Evolutionary conservation across 192 early-diverging fungal species (phyloP).

Genomic region (Pilobolus umbonatus): DNA sequence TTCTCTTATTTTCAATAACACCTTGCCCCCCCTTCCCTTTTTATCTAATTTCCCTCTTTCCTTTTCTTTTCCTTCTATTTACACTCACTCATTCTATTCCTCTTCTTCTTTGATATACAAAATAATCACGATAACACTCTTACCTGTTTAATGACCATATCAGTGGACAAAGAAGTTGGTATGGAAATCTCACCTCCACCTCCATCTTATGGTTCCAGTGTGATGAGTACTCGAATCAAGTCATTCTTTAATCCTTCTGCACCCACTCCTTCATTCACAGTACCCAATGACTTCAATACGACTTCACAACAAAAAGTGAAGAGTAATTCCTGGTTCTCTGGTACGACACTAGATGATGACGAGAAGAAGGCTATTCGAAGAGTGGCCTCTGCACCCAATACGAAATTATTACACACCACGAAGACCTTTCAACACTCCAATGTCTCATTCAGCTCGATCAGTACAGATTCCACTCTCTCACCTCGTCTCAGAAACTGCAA

Average conservation of each 20-base stretch:
- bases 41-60: conserved; percentile 4
- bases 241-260: conserved; percentile 25
- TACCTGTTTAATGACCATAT: conserved; percentile 5
- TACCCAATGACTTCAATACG: conserved; percentile 32
- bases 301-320: conserved; percentile 24
- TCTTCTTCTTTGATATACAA: not conserved
- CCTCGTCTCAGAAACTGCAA: conserved; percentile 38
- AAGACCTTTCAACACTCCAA: not conserved
- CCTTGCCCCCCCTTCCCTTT: conserved; percentile 2
- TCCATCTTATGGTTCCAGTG: conserved; percentile 28
- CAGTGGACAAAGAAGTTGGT: conserved; percentile 18
- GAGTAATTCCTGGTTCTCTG: conserved; percentile 37
- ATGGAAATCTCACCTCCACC: conserved; percentile 19
- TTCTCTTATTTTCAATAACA: too few relatives aligned
- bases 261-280: conserved; percentile 19
- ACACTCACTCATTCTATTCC: conserved; percentile 8
- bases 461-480: not conserved
- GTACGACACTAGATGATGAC: conserved; percentile 4
- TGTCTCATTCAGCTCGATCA: not conserved
- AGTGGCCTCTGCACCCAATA: conserved; percentile 45
- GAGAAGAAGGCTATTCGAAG: conserved; percentile 39
- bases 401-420: conserved; percentile 26
- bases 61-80: not conserved
- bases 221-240: conserved; percentile 31
- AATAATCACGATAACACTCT: not conserved